Evolutionary conservation across 2,329 filamentous ascomycete species (phyloP), one percentile per base, ranked within the genome.

Genomic region (Macrophomina pseudophaseolina): DNA sequence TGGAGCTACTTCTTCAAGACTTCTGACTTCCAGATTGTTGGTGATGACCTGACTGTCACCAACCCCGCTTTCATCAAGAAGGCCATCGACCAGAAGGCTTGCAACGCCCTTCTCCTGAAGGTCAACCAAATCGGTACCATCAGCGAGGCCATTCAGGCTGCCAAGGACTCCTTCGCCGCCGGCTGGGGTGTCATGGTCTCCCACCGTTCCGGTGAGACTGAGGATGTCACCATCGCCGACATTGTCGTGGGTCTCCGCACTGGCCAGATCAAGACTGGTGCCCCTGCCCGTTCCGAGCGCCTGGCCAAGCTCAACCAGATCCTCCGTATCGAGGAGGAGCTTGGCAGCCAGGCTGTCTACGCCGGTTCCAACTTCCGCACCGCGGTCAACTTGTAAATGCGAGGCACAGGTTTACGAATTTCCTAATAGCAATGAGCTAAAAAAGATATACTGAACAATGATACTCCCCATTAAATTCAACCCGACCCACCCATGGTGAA

Each of bases 1-100:
- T 99, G 95, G 95, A 97, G 92, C 89, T 97, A 98, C 90, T 99
- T 98, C 91, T 97, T 91, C 91, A 97, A 97, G 91, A 95, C 92
- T 76, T 93, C 93, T 79, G 90, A 97, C 83, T 94, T 96, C 87
- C 95, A 99, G 88, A 93, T 99, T 80, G 95, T 99, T 73, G 95
- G 90, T 86, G 95, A 99, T 80, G 95, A 99, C 80, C 84, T 99
- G 88, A 98, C 95, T 73, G 95, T 99, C 83, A 99, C 95, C 83
- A 99, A 99, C 90, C 95, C 95, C 71, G 85, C 92, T 76, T 94
- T 95, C 83, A 99, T 99, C 89, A 97, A 98, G 92, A 97, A 96
- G 88, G 95, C 95, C 78, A 97, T 98, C 74, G 94, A 98, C 82
- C 91, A 95, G 79, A 99, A 99, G 91, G 92, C 95, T 76, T 95